phyloP scores from a whole-genome alignment of 768 basidiomycete species.

The Tulasnella sp. region DNA sequence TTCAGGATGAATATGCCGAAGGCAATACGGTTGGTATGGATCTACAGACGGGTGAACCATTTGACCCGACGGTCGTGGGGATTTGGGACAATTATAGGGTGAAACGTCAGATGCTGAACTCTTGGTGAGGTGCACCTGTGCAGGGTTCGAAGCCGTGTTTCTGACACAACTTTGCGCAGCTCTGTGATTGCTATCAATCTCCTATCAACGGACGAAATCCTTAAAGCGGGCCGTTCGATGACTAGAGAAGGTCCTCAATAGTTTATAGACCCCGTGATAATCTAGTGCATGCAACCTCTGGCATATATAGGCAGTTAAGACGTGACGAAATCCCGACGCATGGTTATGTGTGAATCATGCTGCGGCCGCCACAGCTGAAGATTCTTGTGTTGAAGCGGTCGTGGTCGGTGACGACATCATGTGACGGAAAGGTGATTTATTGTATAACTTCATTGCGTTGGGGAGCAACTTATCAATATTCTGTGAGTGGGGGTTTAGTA shows the following conservation, averaged over 20 bases:
- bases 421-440: conserved; percentile 6
- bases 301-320: neutral
- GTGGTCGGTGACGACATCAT: neutral
- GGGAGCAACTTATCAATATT: conserved; percentile 21
- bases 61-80: conserved; percentile 90
- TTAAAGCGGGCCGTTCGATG: conserved; percentile 59
- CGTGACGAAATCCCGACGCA: neutral
- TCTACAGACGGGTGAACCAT: conserved; percentile 85
- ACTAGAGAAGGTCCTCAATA: conserved; percentile 16
- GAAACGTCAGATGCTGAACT: conserved; percentile 97
- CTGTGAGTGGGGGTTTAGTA: neutral
- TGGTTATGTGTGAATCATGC: neutral
- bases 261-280: neutral
- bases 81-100: conserved; percentile 99
- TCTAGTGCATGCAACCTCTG: neutral
- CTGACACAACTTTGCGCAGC: conserved; percentile 29
- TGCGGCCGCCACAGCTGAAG: neutral
- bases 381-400: neutral
- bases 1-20: conserved; percentile 82
- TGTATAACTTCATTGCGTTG: conserved; percentile 22
- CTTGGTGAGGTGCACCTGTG: conserved; percentile 49
- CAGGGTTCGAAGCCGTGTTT: neutral
- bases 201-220: conserved; percentile 89
- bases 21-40: conserved; percentile 89
- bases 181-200: conserved; percentile 93